Evolutionary conservation across 225 moss, liverwort and hornwort genomes (phyloP).

Genomic region (Bryum argenteum): DNA sequence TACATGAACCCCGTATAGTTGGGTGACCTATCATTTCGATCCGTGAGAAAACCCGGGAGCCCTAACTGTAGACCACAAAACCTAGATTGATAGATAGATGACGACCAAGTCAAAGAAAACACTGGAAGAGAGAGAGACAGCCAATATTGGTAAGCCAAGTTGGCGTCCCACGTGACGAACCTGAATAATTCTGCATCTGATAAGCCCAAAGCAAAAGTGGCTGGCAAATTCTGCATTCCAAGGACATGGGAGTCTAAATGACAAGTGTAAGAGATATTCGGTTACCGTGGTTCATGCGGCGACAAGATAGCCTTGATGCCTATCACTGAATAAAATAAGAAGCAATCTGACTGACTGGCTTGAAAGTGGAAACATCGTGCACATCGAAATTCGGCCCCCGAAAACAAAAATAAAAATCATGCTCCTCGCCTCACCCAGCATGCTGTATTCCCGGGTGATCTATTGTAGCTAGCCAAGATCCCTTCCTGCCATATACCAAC

Average conservation of each 20-base stretch:
- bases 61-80: too few species aligned
- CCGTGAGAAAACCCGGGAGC: too few species aligned
- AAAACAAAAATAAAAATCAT: background rate
- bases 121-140: background rate
- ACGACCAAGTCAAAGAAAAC: too few species aligned
- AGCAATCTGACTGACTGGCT: constrained; percentile 8
- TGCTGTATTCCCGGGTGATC: background rate
- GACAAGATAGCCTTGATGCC: constrained; percentile 13
- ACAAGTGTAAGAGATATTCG: constrained; percentile 14
- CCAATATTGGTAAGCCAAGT: constrained; percentile 18
- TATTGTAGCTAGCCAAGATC: background rate
- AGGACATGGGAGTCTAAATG: constrained; percentile 14
- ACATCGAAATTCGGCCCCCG: constrained; percentile 29
- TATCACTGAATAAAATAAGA: background rate
- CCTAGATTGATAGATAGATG: background rate
- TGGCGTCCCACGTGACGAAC: background rate
- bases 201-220: constrained; percentile 1
- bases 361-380: constrained; percentile 27
- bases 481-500: background rate
- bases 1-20: too few species aligned
- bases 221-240: background rate
- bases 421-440: background rate
- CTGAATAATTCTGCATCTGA: constrained; percentile 21
- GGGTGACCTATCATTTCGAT: too few species aligned
- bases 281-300: background rate